phyloP scores from a whole-genome alignment of 2,329 filamentous ascomycete species.

The Chalara sp. region DNA sequence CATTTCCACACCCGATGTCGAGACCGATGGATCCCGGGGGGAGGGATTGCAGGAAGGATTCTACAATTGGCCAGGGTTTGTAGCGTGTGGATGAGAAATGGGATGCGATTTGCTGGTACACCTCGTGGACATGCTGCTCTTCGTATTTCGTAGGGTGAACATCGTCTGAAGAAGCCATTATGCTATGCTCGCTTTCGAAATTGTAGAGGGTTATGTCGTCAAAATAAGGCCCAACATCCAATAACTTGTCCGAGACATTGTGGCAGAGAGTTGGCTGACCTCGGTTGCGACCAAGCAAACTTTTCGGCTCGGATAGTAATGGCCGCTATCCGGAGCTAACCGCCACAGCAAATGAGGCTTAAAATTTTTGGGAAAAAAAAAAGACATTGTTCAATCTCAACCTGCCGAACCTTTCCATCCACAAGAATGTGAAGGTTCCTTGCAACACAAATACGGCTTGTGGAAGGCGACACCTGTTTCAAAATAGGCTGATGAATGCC shows the following conservation, averaged over 20 bases:
- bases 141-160: constrained; percentile 57
- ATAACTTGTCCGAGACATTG: background rate
- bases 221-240: background rate
- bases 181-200: too few relatives aligned
- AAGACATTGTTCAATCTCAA: too few relatives aligned
- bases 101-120: constrained; percentile 82
- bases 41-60: constrained; percentile 64
- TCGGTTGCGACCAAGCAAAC: too few relatives aligned
- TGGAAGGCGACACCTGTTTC: too few relatives aligned
- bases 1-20: constrained; percentile 94
- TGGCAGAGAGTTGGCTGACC: background rate
- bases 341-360: too few relatives aligned
- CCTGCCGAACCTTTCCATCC: too few relatives aligned
- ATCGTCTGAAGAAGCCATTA: background rate
- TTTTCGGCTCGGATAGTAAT: too few relatives aligned
- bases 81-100: constrained; percentile 77
- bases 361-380: too few relatives aligned
- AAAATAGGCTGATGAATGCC: too few relatives aligned
- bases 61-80: constrained; percentile 89
- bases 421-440: too few relatives aligned
- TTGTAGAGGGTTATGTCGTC: constrained; percentile 14
- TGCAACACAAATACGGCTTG: too few relatives aligned
- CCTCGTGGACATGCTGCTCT: constrained; percentile 77
- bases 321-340: too few relatives aligned
- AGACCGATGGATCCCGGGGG: constrained; percentile 70